Conservation (phyloP, 495 filamentous ascomycete species). For the Lasiosphaeria hispida region DNA sequence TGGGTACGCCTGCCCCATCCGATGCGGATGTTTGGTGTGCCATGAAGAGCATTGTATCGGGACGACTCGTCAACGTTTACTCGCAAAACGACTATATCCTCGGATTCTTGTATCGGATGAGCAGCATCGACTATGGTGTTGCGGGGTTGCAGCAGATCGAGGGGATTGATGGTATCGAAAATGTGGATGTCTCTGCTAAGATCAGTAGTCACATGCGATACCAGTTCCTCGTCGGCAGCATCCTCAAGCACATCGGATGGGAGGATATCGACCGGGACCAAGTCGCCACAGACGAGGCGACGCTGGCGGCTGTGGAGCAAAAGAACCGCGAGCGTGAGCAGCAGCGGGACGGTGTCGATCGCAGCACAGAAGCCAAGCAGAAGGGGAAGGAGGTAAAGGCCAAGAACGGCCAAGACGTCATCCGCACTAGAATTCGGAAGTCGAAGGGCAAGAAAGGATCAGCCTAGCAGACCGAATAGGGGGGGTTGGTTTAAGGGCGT, state of each 20-base stretch:
- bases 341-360: conserved; percentile 21
- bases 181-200: conserved; percentile 54
- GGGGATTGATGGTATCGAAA: conserved; percentile 56
- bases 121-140: conserved; percentile 54
- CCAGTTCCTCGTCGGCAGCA: conserved; percentile 51
- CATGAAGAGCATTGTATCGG: conserved; percentile 55
- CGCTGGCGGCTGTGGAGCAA: conserved; percentile 27
- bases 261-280: conserved; percentile 51
- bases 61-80: conserved; percentile 59
- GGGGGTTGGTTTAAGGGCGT: background rate
- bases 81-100: conserved; percentile 60
- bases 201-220: conserved; percentile 56
- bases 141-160: conserved; percentile 55
- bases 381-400: conserved; percentile 18
- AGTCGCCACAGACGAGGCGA: conserved; percentile 41
- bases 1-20: conserved; percentile 75
- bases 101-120: conserved; percentile 56
- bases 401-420: conserved; percentile 23
- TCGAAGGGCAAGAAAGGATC: conserved; percentile 25
- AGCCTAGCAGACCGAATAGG: background rate
- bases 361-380: conserved; percentile 10
- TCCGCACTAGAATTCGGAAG: conserved; percentile 30
- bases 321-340: conserved; percentile 27
- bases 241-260: conserved; percentile 54
- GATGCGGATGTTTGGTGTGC: conserved; percentile 51